A percentile compares a stretch with the other conserved stretches of the same genome.
These are phyloP conservation scores for Thelephora ganbajun DNA, from an alignment of 768 basidiomycete species.

Conservation along the genomic window DNA sequence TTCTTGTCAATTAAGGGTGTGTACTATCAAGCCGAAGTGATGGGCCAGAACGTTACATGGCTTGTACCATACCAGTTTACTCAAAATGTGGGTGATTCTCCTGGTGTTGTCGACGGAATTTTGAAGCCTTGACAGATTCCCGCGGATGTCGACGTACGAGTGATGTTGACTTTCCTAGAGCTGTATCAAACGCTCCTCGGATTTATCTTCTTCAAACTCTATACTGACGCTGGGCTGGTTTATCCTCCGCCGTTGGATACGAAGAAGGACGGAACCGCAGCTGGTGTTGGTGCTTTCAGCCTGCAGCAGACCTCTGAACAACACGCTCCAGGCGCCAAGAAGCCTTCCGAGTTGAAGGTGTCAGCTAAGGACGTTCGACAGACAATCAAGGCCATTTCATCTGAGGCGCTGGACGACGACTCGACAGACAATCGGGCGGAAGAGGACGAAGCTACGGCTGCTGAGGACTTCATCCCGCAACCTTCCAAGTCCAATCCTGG, in stretches of 20 bases:
- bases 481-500: conserved; percentile 37
- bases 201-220: conserved; percentile 97
- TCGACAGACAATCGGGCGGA: conserved; percentile 25
- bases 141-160: conserved; percentile 89
- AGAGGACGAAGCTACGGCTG: conserved; percentile 14
- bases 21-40: conserved; percentile 92
- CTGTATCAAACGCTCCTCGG: conserved; percentile 93
- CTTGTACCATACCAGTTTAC: conserved; percentile 96
- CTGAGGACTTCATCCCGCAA: conserved; percentile 59
- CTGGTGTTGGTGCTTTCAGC: conserved; percentile 80
- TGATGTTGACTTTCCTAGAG: conserved; percentile 96
- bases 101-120: background rate
- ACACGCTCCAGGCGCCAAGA: conserved; percentile 23
- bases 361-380: conserved; percentile 49
- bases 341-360: conserved; percentile 11
- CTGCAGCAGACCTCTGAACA: conserved; percentile 39
- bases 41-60: conserved; percentile 91
- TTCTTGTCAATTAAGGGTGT: conserved; percentile 97
- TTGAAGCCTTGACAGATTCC: conserved; percentile 48
- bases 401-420: conserved; percentile 13
- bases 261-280: conserved; percentile 70
- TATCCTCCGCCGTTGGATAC: conserved; percentile 90
- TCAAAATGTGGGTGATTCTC: conserved; percentile 51
- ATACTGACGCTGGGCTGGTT: conserved; percentile 80
- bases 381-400: conserved; percentile 41